These are phyloP conservation scores for Spathaspora hagerdaliae DNA, from an alignment of 805 yeast genomes.

Conservation along the genomic window DNA sequence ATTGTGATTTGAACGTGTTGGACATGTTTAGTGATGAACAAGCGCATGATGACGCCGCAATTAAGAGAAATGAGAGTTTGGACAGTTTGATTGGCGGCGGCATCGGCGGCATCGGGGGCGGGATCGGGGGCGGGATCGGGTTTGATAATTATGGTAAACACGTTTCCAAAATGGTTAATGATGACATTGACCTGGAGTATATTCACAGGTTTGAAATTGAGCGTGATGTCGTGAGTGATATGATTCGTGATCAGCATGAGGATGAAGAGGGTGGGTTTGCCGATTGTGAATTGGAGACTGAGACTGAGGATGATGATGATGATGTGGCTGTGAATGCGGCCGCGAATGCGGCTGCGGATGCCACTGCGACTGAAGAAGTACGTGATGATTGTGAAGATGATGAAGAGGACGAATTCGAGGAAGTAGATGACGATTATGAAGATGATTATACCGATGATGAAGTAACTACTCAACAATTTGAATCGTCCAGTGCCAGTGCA, in stretches of 20 bases:
- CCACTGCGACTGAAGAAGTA: conserved; percentile 14
- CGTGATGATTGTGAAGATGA: conserved; percentile 2
- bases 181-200: background rate
- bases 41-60: conserved; percentile 5
- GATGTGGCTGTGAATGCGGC: conserved; percentile 16
- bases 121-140: conserved; percentile 4
- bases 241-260: background rate
- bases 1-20: conserved; percentile 42
- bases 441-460: conserved; percentile 14
- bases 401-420: conserved; percentile 23
- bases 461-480: conserved; percentile 4
- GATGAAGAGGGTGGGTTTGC: conserved; percentile 26
- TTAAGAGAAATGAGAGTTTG: conserved; percentile 1
- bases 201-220: too few relatives aligned
- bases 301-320: conserved; percentile 16
- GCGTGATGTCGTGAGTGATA: too few relatives aligned
- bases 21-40: conserved; percentile 33
- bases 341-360: conserved; percentile 21
- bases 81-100: background rate
- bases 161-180: conserved; percentile 36
- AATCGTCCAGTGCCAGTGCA: background rate
- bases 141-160: conserved; percentile 38
- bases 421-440: conserved; percentile 20
- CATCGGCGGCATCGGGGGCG: too few relatives aligned
- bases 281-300: conserved; percentile 23